Evolutionary conservation across 257 asterid species (phyloP), one percentile per base, ranked within the genome.

Genomic region (Jasminum sambac): DNA sequence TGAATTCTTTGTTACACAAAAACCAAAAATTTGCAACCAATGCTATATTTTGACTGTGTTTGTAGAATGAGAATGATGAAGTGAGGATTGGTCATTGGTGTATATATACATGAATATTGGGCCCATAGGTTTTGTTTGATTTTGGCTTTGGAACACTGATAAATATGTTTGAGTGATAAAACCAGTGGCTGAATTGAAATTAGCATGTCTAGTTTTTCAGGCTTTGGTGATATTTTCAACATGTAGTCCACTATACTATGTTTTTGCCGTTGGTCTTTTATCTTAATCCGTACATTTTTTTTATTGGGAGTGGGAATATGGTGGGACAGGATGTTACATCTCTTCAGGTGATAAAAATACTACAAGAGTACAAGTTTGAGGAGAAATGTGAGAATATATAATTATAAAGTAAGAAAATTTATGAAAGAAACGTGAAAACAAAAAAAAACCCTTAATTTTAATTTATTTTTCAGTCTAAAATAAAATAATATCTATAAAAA

Each of bases 91-190:
- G 37, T 30, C 13, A 6, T 41, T 40, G 24, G 25, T 58, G 23
- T 75, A 80, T 82, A 74, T 64, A 69, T 59, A 57, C 58, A 37
- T 12, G 37, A 62, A 8, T 21, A 70, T 0, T 16, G 8, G 11
- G 80, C 83, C 91, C 87, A 78, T 73, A 62, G 82, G 70, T 81
- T 85, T 78, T 63, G 63, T 61, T 72, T 30, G 16, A 25, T 11
- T 71, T 39, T 63, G 44, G 9, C 64, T 68, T 68, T 72, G 69
- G 68, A 41, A 72, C 38, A 19, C 43, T 43, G 72, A 40, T 75
- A 72, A 6, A 16, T 11, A 6, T 19, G 3, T 8, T 40, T 40
- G 26, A 75, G 16, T 66, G 21, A 38, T 52, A 57, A 78, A 80
- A 83, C 83, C 63, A 73, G 62, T 61, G 80, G 85, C 71, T 67